These are phyloP conservation scores for Lobosporangium transversale DNA, from an alignment of 192 early-diverging fungal species.

Conservation along the genomic window DNA sequence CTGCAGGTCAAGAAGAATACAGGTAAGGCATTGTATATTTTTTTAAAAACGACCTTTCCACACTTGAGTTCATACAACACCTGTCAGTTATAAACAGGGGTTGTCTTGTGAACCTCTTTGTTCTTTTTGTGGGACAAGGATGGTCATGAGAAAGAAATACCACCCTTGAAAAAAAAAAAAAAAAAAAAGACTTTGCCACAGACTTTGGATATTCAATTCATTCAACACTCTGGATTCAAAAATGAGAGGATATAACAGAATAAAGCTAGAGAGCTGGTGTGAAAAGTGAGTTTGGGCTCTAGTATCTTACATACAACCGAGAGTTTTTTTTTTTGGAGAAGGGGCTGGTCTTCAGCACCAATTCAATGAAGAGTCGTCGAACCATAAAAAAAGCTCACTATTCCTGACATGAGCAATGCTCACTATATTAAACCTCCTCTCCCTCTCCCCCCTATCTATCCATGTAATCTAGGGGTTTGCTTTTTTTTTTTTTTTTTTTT, in stretches of 20 bases:
- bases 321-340: neutral
- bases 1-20: constrained; percentile 96
- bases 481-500: constrained; percentile 2
- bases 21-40: constrained; percentile 56
- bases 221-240: too few species aligned
- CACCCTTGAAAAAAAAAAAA: too few species aligned
- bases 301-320: too few species aligned
- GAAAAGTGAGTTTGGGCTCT: constrained; percentile 25
- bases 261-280: constrained; percentile 1
- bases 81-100: too few species aligned
- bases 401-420: constrained; percentile 3
- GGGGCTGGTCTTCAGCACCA: neutral
- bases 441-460: neutral
- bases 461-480: neutral
- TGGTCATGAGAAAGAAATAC: too few species aligned
- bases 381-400: neutral
- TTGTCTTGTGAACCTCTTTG: too few species aligned
- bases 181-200: too few species aligned
- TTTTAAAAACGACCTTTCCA: neutral
- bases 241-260: neutral
- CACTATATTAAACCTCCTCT: too few species aligned
- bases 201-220: too few species aligned
- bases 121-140: too few species aligned
- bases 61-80: too few species aligned
- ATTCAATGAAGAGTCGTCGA: too few species aligned